phyloP scores from a whole-genome alignment of 2,329 filamentous ascomycete genomes.

The Atkinsonella hypoxylon region DNA sequence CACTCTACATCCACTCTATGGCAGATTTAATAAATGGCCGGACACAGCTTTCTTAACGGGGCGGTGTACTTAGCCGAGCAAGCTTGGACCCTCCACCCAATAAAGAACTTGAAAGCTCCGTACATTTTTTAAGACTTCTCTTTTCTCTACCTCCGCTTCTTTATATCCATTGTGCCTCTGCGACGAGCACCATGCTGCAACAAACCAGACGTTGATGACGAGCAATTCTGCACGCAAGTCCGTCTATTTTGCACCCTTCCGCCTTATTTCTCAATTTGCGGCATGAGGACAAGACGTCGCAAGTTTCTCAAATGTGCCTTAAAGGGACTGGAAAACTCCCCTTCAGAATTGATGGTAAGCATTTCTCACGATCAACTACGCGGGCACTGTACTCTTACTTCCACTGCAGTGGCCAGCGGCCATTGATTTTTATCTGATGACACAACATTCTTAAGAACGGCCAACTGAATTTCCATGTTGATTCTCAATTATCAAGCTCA shows the following conservation, averaged over 20 bases:
- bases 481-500: constrained; percentile 48
- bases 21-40: constrained; percentile 17
- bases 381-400: too few species aligned
- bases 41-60: constrained; percentile 13
- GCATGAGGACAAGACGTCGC: too few species aligned
- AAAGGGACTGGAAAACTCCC: not conserved
- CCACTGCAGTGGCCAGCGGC: constrained; percentile 1
- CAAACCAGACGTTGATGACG: not conserved
- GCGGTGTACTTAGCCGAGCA: constrained; percentile 7
- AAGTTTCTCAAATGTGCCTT: not conserved
- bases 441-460: constrained; percentile 49
- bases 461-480: constrained; percentile 52
- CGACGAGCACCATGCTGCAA: not conserved
- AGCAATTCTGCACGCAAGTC: too few species aligned
- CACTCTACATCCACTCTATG: too few species aligned
- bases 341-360: constrained; percentile 3
- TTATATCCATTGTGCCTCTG: not conserved
- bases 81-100: not conserved
- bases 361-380: constrained; percentile 2
- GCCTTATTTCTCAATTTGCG: too few species aligned
- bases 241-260: too few species aligned
- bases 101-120: constrained; percentile 1
- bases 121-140: not conserved
- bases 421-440: constrained; percentile 36
- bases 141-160: not conserved